Evolutionary conservation across 2,329 filamentous ascomycete species (phyloP), one percentile per base, ranked within the genome.

Genomic region (Neopestalotiopsis rosae): DNA sequence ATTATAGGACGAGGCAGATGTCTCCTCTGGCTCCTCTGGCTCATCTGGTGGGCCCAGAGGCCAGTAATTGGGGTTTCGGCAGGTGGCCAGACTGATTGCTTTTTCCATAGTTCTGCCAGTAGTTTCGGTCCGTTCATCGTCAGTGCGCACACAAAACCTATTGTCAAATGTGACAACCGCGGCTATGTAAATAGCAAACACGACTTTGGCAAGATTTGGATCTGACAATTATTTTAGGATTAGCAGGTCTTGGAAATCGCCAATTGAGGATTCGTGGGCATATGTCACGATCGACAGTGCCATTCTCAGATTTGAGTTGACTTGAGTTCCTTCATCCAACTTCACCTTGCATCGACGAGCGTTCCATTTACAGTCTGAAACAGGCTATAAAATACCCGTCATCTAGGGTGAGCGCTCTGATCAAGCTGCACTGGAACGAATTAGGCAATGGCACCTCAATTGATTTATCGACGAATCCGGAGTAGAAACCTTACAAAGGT

Each of bases 301-400:
- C n/a, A 52, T n/a, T 20, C 45, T 20, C 45, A 10, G 34, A 52
- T 52, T 52, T 20, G 45, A 52, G 45, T 52, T 20, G 45, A 52
- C 7, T 52, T 20, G 45, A 5, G 3, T 20, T 20, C 45, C 45
- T 28, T 20, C 45, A 52, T 17, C 9, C 45, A 52, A 52, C 45
- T 17, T 17, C n/a, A 52, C n/a, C 45, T 52, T 52, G 45, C 45
- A 52, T 52, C 45, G 5, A 20, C 45, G 45, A n/a, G 14, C n/a
- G 45, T 52, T 52, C 17, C 45, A 52, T 52, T 17, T 52, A 52
- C 45, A 52, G n/a, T 52, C 45, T 52, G 45, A 52, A 52, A 52
- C 45, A 52, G 45, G 10, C 45, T 52, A 52, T 52, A 20, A 28
- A 28, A 52, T 52, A 52, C 45, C 45, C 45, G 20, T 1, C 20